Evolutionary conservation across 768 basidiomycete genomes (phyloP).

Genomic region (Pholiota microspora): DNA sequence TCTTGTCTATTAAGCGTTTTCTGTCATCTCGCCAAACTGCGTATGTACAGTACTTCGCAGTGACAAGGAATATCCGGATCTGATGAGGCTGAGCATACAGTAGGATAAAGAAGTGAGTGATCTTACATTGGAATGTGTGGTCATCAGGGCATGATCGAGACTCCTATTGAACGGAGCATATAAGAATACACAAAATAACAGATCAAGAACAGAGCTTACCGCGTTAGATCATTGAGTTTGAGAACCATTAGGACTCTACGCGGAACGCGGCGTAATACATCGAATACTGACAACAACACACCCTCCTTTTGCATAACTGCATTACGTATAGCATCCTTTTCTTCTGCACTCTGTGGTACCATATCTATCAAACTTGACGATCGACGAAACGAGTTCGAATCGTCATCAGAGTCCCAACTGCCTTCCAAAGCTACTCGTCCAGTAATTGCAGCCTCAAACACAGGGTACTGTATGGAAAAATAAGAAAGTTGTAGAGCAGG

Average conservation of each 20-base stretch:
- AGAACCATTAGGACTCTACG: conserved; percentile 80
- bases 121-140: conserved; percentile 77
- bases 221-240: conserved; percentile 83
- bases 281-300: conserved; percentile 79
- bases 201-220: conserved; percentile 38
- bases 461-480: conserved; percentile 64
- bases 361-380: conserved; percentile 78
- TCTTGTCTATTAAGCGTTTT: conserved; percentile 39
- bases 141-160: conserved; percentile 81
- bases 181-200: not conserved
- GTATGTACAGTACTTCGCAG: conserved; percentile 81
- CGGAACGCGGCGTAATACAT: conserved; percentile 84
- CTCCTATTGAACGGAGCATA: conserved; percentile 41
- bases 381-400: conserved; percentile 44
- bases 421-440: conserved; percentile 75
- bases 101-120: not conserved
- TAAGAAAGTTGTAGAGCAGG: conserved; percentile 1
- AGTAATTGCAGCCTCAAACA: conserved; percentile 96
- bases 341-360: conserved; percentile 66
- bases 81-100: conserved; percentile 24
- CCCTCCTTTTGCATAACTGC: conserved; percentile 86
- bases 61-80: conserved; percentile 87
- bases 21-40: conserved; percentile 78
- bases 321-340: conserved; percentile 77
- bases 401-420: conserved; percentile 42